phyloP scores from a whole-genome alignment of 257 asterid genomes.

The Scutellaria baicalensis region DNA sequence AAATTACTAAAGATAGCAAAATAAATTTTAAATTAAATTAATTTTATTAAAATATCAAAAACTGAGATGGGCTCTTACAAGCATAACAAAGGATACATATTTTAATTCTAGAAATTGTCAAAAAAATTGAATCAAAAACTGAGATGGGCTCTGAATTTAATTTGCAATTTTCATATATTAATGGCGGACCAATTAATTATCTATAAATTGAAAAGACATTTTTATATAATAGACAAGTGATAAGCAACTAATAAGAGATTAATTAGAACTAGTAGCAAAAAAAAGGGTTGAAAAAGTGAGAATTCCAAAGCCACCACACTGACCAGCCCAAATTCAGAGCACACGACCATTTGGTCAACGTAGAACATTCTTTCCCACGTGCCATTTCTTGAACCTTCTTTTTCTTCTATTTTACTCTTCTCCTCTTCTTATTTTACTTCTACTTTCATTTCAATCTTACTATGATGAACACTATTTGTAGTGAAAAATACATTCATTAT shows the following conservation, averaged over 20 bases:
- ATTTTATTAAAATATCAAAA: too few species aligned
- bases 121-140: not conserved
- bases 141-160: too few species aligned
- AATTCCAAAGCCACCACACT: slow-evolving; percentile 30
- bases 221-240: too few species aligned
- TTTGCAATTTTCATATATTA: not conserved
- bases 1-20: too few species aligned
- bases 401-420: not conserved
- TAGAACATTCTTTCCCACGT: slow-evolving; percentile 11
- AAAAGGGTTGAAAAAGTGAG: not conserved
- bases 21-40: too few species aligned
- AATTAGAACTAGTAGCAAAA: too few species aligned
- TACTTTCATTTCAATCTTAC: too few species aligned
- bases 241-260: not conserved
- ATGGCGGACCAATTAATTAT: too few species aligned
- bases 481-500: too few species aligned
- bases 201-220: not conserved
- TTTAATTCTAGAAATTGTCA: too few species aligned
- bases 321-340: slow-evolving; percentile 26
- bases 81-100: too few species aligned
- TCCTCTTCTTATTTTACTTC: not conserved
- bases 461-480: not conserved
- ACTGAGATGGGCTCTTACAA: too few species aligned
- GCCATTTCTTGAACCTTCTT: slow-evolving; percentile 11
- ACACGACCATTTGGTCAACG: slow-evolving; percentile 4